Evolutionary conservation across 257 asterid species (phyloP).

Genomic region (Solanum pimpinellifolium): DNA sequence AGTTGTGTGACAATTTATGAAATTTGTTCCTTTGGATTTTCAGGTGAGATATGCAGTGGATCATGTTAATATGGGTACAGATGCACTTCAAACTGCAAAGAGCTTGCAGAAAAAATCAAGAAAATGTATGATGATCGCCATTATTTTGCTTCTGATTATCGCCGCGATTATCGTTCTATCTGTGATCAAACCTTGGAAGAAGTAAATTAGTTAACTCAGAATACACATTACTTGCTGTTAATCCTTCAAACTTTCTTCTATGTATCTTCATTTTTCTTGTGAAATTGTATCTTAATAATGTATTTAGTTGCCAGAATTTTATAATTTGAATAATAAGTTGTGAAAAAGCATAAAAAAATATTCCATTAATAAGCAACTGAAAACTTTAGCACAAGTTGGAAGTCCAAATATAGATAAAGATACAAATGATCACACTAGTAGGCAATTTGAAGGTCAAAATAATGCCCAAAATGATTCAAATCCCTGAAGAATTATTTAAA

Average conservation of each 20-base stretch:
- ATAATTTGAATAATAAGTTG: not conserved
- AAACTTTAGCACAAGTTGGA: not conserved
- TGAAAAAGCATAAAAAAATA: not conserved
- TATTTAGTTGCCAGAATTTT: not conserved
- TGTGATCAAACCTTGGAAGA: slow-evolving; percentile 62
- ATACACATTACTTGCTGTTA: not conserved
- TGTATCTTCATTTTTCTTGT: not conserved
- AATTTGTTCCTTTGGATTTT: not conserved
- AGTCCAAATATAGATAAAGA: not conserved
- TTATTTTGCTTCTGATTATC: slow-evolving; percentile 34
- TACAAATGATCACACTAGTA: not conserved
- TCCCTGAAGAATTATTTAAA: slow-evolving; percentile 21
- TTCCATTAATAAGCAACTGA: not conserved
- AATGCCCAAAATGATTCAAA: slow-evolving; percentile 9
- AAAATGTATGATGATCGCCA: slow-evolving; percentile 68
- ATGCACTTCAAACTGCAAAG: slow-evolving; percentile 78
- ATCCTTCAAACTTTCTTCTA: not conserved
- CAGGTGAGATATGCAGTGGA: slow-evolving; percentile 74
- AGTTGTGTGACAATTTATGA: not conserved
- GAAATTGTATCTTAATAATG: not conserved
- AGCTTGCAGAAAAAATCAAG: slow-evolving; percentile 63
- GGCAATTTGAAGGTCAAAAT: slow-evolving; percentile 20
- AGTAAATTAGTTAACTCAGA: not conserved
- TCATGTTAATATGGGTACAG: slow-evolving; percentile 64
- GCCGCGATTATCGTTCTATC: slow-evolving; percentile 54